phyloP scores from a whole-genome alignment of 352 stramenopile species.

The Phytophthora citrophthora region DNA sequence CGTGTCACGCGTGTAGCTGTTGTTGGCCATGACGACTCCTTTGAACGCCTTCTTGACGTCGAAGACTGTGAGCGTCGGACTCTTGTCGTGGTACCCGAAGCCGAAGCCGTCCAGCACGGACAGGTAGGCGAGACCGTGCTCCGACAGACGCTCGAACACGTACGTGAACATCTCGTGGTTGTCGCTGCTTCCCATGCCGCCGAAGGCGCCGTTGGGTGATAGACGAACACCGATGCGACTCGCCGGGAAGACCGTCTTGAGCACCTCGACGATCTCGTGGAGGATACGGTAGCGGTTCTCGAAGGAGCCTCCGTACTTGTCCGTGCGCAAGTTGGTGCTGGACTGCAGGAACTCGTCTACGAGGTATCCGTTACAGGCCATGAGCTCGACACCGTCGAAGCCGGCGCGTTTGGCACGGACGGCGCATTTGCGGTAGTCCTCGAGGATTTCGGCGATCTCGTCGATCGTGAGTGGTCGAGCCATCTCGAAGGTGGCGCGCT shows the following conservation, averaged over 20 bases:
- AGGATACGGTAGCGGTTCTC: slow-evolving; percentile 20
- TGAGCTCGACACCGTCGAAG: slow-evolving; percentile 24
- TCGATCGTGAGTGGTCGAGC: background rate
- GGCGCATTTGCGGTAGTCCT: slow-evolving; percentile 4
- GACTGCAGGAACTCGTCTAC: slow-evolving; percentile 23
- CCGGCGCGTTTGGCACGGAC: slow-evolving; percentile 5
- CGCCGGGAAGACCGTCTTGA: slow-evolving; percentile 9
- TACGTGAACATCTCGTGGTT: slow-evolving; percentile 21
- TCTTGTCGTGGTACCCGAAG: slow-evolving; percentile 8
- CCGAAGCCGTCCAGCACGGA: slow-evolving; percentile 12
- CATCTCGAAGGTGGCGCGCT: background rate
- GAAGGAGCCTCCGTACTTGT: slow-evolving; percentile 22
- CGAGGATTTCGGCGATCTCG: background rate
- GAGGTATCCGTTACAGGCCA: slow-evolving; percentile 9
- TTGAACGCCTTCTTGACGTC: slow-evolving; percentile 25
- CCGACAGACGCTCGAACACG: slow-evolving; percentile 6
- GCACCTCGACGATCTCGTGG: slow-evolving; percentile 6
- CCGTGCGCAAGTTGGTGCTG: slow-evolving; percentile 11
- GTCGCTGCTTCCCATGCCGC: slow-evolving; percentile 19
- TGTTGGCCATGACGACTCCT: slow-evolving; percentile 18
- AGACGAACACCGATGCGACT: slow-evolving; percentile 15
- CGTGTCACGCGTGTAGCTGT: slow-evolving; percentile 16
- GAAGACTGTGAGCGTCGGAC: slow-evolving; percentile 2
- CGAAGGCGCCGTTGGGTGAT: slow-evolving; percentile 10
- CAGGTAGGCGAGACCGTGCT: slow-evolving; percentile 11